Conservation (phyloP, 306 rosid species). For the Vigna reflexopilosa region DNA sequence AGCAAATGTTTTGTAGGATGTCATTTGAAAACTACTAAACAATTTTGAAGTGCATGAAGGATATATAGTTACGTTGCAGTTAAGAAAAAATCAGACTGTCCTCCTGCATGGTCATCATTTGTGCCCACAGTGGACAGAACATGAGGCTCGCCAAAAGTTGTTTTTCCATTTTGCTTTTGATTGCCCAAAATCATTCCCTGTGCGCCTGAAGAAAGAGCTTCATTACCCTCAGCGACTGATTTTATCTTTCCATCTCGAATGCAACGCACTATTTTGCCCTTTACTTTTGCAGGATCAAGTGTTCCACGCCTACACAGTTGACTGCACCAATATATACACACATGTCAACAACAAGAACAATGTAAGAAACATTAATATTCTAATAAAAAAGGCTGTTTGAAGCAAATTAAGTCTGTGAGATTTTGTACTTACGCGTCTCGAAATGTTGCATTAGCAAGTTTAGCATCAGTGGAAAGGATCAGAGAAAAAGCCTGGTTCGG, state of each 20-base stretch:
- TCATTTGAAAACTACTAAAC: neutral
- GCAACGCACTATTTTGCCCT: constrained; percentile 44
- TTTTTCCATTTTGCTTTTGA: constrained; percentile 32
- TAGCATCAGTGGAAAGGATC: constrained; percentile 53
- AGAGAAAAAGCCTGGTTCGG: constrained; percentile 49
- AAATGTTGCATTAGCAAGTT: constrained; percentile 31
- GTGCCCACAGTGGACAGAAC: constrained; percentile 43
- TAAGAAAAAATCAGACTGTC: neutral
- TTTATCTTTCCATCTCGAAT: constrained; percentile 52
- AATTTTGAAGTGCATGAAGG: neutral
- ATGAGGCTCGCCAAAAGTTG: constrained; percentile 54
- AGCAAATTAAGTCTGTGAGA: neutral
- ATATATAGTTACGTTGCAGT: constrained; percentile 43
- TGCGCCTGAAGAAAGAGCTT: constrained; percentile 54
- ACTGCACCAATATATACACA: constrained; percentile 35
- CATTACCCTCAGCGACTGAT: constrained; percentile 44
- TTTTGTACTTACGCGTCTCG: constrained; percentile 53
- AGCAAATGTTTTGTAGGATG: neutral
- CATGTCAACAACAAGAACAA: neutral
- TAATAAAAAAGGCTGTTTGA: neutral
- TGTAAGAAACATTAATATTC: neutral
- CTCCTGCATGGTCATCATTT: too few relatives aligned
- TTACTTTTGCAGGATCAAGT: constrained; percentile 36
- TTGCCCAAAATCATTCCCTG: constrained; percentile 59
- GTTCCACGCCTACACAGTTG: constrained; percentile 32